phyloP scores from a whole-genome alignment of 345 rosid genomes.

The Camelina hispida region DNA sequence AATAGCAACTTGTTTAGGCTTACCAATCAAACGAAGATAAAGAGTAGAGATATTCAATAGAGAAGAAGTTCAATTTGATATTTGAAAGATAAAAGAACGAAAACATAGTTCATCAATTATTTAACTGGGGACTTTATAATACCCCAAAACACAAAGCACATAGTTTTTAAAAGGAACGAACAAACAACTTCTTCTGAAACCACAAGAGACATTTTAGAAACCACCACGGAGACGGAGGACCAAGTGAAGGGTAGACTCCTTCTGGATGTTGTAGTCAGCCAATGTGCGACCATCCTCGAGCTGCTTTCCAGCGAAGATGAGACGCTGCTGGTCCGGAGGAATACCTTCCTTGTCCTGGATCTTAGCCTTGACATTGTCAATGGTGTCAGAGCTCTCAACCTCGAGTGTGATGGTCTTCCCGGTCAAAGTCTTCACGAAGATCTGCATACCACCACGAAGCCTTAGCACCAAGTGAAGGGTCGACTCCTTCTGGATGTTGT shows the following conservation, averaged over 20 bases:
- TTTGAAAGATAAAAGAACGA: background rate
- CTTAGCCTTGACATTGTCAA: conserved; percentile 26
- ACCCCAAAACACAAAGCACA: conserved; percentile 19
- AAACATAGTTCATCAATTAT: conserved; percentile 24
- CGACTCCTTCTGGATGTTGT: conserved; percentile 40
- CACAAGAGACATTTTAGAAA: background rate
- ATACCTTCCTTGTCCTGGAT: conserved; percentile 34
- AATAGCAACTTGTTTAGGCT: background rate
- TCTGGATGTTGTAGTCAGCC: conserved; percentile 33
- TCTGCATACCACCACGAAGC: conserved; percentile 38
- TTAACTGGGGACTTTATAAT: background rate
- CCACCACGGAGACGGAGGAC: conserved; percentile 46
- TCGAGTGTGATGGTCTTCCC: conserved; percentile 24
- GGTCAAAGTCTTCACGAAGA: conserved; percentile 18
- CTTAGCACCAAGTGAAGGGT: conserved; percentile 33
- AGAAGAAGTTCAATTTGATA: background rate
- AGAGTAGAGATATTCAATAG: background rate
- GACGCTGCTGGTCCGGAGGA: conserved; percentile 36
- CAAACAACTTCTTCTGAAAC: background rate
- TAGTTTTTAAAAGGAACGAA: background rate
- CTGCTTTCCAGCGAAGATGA: conserved; percentile 38
- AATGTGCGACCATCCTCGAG: conserved; percentile 30
- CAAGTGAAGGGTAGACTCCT: conserved; percentile 35
- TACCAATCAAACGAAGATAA: background rate
- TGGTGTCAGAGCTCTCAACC: conserved; percentile 30